Evolutionary conservation across 2,329 filamentous ascomycete genomes (phyloP), one percentile per base, ranked within the genome.

Genomic region (Penicillium sp.): DNA sequence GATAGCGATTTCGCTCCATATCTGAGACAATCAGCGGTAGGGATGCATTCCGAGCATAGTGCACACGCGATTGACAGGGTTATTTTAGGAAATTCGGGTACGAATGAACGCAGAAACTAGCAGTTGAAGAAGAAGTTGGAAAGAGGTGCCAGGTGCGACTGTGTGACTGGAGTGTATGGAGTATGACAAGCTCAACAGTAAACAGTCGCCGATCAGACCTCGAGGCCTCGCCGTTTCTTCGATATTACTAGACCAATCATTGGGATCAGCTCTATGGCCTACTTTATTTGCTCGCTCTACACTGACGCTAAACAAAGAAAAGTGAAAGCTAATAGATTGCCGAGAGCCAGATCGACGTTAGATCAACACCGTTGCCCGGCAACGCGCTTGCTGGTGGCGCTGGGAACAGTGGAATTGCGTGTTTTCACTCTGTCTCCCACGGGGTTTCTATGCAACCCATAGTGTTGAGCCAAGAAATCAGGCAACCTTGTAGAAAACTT

Each of bases 11-110:
- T 39, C 48, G 54, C 41, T 59, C 55, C 61, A 62, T 61, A 56
- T 64, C 59, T 61, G 62, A 63, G 60, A 65, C 62, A 64, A 50
- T 63, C 53, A 64, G 52, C 45, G 46, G 41, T 46, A 58, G 46
- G 54, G 44, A 57, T 58, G 50, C 61, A 65, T 65, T 60, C 61
- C 62, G 40, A 62, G 49, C 62, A 63, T 64, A 56, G 48, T 42
- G n/a, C 41, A 56, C 59, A 64, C 60, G 62, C 54, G 62, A 47
- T 53, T 55, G 59, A 56, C 54, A 57, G 48, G 18, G 47, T 44
- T 53, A 53, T 41, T 52, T 52, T 36, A 13, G 21, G 47, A 50
- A 34, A 24, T 18, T 18, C 18, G 18, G 18, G 18, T 39, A 32
- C 22, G n/a, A 39, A n/a, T 47, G 29, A 11, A 11, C 10, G 9